Evolutionary conservation across 306 rosid genomes (phyloP).

Genomic region (Vigna reflexopilosa): DNA sequence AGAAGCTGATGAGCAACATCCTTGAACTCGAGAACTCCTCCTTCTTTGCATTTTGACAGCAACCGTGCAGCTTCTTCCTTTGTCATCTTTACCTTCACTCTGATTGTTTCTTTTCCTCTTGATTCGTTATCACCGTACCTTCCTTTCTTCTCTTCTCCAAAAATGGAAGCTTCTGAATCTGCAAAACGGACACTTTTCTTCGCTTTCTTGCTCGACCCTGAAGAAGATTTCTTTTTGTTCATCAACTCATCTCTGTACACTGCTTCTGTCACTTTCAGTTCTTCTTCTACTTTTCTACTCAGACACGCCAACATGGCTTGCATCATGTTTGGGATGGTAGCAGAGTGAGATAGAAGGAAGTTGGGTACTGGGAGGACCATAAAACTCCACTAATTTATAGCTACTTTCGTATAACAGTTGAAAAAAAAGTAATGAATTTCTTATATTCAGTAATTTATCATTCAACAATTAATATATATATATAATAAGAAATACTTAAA

Average conservation of each 20-base stretch:
- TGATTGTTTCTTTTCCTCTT: conserved; percentile 40
- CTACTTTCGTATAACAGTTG: too few species aligned
- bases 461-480: too few species aligned
- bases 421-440: too few species aligned
- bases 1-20: conserved; percentile 58
- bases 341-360: neutral
- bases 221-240: neutral
- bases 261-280: conserved; percentile 14
- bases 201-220: conserved; percentile 28
- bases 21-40: conserved; percentile 61
- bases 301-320: conserved; percentile 38
- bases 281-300: conserved; percentile 3
- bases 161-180: conserved; percentile 40
- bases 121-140: neutral
- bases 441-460: neutral
- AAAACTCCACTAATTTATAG: conserved; percentile 37
- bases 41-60: conserved; percentile 64
- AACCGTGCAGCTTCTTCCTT: conserved; percentile 68
- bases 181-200: conserved; percentile 45
- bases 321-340: conserved; percentile 39
- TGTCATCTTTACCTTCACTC: conserved; percentile 77
- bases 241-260: conserved; percentile 63
- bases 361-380: neutral
- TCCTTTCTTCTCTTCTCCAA: conserved; percentile 41
- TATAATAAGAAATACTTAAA: too few species aligned